Percentiles rank a stretch among this genome's conserved stretches.
phyloP scores from a whole-genome alignment of 805 yeast genomes.

The Candida rishiriensis region DNA sequence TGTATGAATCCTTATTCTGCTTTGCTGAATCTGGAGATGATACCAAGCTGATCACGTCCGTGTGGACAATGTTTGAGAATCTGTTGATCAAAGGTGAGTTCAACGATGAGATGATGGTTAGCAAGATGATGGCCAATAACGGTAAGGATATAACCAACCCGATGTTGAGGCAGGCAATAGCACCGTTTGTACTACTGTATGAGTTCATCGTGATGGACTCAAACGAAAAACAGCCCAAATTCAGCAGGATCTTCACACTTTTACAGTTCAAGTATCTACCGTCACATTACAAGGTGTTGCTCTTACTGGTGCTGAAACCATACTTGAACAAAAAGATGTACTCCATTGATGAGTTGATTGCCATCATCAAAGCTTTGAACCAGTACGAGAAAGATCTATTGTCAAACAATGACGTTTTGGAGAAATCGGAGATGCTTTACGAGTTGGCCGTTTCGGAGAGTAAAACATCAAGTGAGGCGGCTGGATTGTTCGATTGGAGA shows the following conservation, averaged over 20 bases:
- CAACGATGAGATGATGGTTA: slow-evolving; percentile 42
- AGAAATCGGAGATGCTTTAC: slow-evolving; percentile 18
- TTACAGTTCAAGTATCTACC: slow-evolving; percentile 53
- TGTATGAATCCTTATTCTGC: slow-evolving; percentile 60
- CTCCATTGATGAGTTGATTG: slow-evolving; percentile 18
- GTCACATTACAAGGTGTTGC: slow-evolving; percentile 41
- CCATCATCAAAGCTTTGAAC: slow-evolving; percentile 23
- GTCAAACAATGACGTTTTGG: slow-evolving; percentile 6
- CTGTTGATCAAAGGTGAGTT: slow-evolving; percentile 47
- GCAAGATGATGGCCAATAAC: slow-evolving; percentile 18
- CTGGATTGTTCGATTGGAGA: slow-evolving; percentile 16
- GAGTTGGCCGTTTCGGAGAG: slow-evolving; percentile 10
- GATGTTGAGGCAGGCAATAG: slow-evolving; percentile 57
- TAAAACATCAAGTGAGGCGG: not conserved
- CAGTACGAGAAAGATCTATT: slow-evolving; percentile 16
- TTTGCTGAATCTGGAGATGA: slow-evolving; percentile 61
- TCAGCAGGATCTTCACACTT: slow-evolving; percentile 33
- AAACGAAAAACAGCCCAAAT: slow-evolving; percentile 19
- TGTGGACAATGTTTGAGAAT: slow-evolving; percentile 63
- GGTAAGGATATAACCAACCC: slow-evolving; percentile 34
- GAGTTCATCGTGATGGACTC: slow-evolving; percentile 39
- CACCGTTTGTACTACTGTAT: slow-evolving; percentile 66
- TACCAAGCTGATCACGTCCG: slow-evolving; percentile 43
- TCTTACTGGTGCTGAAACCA: slow-evolving; percentile 46
- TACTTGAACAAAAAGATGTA: slow-evolving; percentile 16